A percentile compares a stretch with the other conserved stretches of the same genome.
Conservation (phyloP, 139 green algal species). For the Ulvella scutata region DNA sequence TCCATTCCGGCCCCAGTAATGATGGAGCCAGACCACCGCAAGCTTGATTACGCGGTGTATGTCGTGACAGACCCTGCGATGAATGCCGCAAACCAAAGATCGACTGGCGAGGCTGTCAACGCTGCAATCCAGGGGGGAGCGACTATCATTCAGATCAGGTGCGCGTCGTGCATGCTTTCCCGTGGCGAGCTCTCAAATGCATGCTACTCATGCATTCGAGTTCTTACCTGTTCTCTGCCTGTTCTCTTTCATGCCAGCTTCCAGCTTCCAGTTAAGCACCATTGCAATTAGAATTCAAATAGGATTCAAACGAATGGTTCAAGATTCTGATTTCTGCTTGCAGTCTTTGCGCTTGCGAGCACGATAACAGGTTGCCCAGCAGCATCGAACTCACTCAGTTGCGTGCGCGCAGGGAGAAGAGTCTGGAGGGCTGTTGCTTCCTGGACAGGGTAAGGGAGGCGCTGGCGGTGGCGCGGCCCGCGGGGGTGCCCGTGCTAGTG, state of each 20-base stretch:
- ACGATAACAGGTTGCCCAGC: too few relatives aligned
- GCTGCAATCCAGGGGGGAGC: conserved; percentile 54
- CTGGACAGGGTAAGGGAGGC: conserved; percentile 26
- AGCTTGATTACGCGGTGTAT: conserved; percentile 49
- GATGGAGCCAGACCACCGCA: neutral
- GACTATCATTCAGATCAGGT: conserved; percentile 67
- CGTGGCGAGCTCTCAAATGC: neutral
- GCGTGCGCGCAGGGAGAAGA: conserved; percentile 43
- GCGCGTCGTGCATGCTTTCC: neutral
- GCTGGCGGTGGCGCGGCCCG: conserved; percentile 13
- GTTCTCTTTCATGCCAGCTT: too few relatives aligned
- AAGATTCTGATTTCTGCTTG: too few relatives aligned
- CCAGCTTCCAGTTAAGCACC: too few relatives aligned
- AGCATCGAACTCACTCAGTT: too few relatives aligned
- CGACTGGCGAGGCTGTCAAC: conserved; percentile 38
- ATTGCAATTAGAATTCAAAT: too few relatives aligned
- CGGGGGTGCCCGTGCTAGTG: conserved; percentile 67
- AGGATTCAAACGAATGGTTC: too few relatives aligned
- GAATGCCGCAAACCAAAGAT: conserved; percentile 23
- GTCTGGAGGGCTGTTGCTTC: conserved; percentile 51
- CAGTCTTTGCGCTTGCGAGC: too few relatives aligned
- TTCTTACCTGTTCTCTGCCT: too few relatives aligned
- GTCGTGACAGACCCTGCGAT: conserved; percentile 61
- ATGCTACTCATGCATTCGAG: too few relatives aligned
- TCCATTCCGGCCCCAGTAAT: neutral